Percentiles rank a stretch among this genome's conserved stretches.
These are phyloP conservation scores for Salvia hispanica DNA, from an alignment of 257 asterid genomes.

Conservation along the genomic window DNA sequence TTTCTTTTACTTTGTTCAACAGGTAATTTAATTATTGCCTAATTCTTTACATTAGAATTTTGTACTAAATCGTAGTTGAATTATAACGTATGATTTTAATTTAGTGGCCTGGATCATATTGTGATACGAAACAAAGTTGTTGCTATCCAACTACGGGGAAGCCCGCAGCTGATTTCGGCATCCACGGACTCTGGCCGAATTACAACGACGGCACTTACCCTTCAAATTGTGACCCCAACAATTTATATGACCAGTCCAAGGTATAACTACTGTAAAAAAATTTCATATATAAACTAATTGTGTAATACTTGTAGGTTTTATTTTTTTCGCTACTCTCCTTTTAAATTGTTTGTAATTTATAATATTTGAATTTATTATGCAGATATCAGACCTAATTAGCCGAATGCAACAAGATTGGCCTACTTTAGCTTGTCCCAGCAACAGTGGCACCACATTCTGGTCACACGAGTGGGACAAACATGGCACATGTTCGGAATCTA, in stretches of 20 bases:
- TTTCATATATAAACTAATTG: too few relatives aligned
- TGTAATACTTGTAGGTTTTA: too few relatives aligned
- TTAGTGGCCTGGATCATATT: constrained; percentile 87
- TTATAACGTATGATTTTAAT: not conserved
- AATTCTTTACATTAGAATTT: too few relatives aligned
- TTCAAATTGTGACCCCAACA: constrained; percentile 64
- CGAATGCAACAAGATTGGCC: constrained; percentile 77
- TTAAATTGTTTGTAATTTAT: too few relatives aligned
- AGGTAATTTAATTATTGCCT: constrained; percentile 35
- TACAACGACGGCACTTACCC: constrained; percentile 75
- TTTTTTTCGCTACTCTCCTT: not conserved
- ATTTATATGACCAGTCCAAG: constrained; percentile 60
- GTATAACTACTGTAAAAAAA: constrained; percentile 16
- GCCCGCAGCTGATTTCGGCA: constrained; percentile 68
- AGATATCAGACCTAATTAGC: constrained; percentile 69
- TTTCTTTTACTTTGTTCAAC: constrained; percentile 83
- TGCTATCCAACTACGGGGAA: constrained; percentile 82
- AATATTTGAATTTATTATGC: not conserved
- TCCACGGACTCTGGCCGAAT: constrained; percentile 88
- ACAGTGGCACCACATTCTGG: constrained; percentile 69
- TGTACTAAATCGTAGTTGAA: not conserved
- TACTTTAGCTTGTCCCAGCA: constrained; percentile 74
- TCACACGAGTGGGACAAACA: constrained; percentile 86
- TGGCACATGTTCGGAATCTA: constrained; percentile 68
- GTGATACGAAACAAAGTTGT: constrained; percentile 70